Evolutionary conservation across 208 protist species (phyloP).

Genomic region (Blastocrithidia nonstop): DNA sequence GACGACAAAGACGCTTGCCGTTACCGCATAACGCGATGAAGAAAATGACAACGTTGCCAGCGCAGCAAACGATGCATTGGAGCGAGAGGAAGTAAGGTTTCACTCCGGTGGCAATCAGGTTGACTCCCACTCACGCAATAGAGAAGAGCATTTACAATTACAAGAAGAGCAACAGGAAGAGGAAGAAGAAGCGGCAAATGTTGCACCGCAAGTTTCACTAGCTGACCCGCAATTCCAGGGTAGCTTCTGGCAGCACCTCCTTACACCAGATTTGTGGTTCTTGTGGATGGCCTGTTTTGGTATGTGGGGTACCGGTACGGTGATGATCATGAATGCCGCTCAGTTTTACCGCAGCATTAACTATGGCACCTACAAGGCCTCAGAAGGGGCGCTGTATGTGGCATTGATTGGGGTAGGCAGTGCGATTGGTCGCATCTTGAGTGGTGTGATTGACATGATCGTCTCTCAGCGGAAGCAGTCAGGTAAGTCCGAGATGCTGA

Average conservation of each 20-base stretch:
- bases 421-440: conserved; percentile 38
- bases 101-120: too few relatives aligned
- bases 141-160: neutral
- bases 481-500: conserved; percentile 17
- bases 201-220: conserved; percentile 5
- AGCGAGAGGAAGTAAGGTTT: too few relatives aligned
- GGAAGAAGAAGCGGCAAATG: conserved; percentile 2
- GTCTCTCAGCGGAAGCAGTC: conserved; percentile 11
- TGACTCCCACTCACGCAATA: too few relatives aligned
- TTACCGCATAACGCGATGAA: conserved; percentile 1
- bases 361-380: conserved; percentile 16
- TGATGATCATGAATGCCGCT: conserved; percentile 61
- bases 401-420: conserved; percentile 53
- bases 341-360: conserved; percentile 58
- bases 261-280: conserved; percentile 54
- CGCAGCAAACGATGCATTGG: neutral
- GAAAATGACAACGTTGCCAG: conserved; percentile 4
- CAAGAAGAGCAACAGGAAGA: neutral
- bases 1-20: too few relatives aligned
- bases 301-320: conserved; percentile 49
- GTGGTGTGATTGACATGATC: conserved; percentile 39
- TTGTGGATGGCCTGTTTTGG: conserved; percentile 51
- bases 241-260: conserved; percentile 47
- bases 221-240: conserved; percentile 38
- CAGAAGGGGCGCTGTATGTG: conserved; percentile 29